Percentiles rank a stretch among this genome's conserved stretches.
Evolutionary conservation across 257 asterid species (phyloP).

Genomic region (Nicotiana tomentosiformis): DNA sequence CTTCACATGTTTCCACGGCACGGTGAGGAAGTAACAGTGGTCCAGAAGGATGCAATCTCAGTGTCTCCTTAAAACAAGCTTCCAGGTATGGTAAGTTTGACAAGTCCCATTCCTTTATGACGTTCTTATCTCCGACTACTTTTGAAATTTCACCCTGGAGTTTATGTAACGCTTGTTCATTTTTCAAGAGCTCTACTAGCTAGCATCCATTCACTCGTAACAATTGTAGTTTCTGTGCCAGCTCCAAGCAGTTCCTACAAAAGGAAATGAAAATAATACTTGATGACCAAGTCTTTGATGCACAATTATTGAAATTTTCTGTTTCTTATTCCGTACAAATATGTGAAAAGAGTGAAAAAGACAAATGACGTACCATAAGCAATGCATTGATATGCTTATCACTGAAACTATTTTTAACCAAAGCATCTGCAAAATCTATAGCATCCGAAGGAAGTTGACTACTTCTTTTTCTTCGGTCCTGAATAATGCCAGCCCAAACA

Average conservation of each 20-base stretch:
- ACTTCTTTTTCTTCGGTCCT: not conserved
- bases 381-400: not conserved
- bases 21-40: conserved; percentile 3
- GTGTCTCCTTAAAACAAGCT: not conserved
- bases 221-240: not conserved
- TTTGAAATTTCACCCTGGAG: not conserved
- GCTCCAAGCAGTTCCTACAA: not conserved
- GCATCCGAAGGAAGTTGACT: not conserved
- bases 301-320: no score
- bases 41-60: conserved; percentile 7
- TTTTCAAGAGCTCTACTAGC: not conserved
- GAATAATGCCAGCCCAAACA: not conserved
- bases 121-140: not conserved
- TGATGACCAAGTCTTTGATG: no score
- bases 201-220: not conserved
- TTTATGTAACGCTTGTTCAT: not conserved
- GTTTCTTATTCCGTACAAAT: no score
- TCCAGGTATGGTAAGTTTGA: not conserved
- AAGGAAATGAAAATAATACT: no score
- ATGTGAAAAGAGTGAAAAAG: not conserved
- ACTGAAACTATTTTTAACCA: not conserved
- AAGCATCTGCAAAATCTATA: not conserved
- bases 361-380: not conserved
- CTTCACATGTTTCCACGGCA: not conserved
- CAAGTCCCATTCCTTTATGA: not conserved